These are phyloP conservation scores for Verticillium nubilum DNA, from an alignment of 2,329 filamentous ascomycete genomes.

Conservation along the genomic window DNA sequence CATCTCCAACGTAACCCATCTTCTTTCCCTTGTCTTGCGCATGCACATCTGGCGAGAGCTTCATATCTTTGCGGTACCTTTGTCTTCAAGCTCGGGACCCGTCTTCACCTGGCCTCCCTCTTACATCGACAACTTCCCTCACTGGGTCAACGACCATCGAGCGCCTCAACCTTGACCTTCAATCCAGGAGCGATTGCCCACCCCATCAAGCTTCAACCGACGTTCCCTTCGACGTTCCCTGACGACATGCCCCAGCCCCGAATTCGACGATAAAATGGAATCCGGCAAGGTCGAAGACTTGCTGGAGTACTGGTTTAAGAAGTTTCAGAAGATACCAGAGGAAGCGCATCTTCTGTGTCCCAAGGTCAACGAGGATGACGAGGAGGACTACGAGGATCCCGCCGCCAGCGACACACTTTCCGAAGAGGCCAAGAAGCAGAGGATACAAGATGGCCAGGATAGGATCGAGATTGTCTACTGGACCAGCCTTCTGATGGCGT, in stretches of 20 bases:
- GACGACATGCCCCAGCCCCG: conserved; percentile 3
- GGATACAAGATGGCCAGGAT: conserved; percentile 48
- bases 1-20: neutral
- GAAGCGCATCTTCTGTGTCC: conserved; percentile 65
- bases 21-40: neutral
- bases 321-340: conserved; percentile 35
- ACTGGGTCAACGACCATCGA: neutral
- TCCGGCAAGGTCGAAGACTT: conserved; percentile 28
- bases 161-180: neutral
- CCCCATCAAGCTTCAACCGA: neutral
- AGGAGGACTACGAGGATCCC: conserved; percentile 56
- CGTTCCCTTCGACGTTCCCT: neutral
- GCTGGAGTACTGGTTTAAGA: conserved; percentile 36
- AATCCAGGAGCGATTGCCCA: neutral
- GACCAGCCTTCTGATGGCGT: conserved; percentile 64
- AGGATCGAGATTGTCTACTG: conserved; percentile 60
- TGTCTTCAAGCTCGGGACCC: neutral
- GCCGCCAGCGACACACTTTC: conserved; percentile 29
- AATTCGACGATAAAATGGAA: conserved; percentile 26
- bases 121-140: neutral
- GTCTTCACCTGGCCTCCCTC: too few species aligned
- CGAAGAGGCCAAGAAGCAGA: conserved; percentile 41
- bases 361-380: conserved; percentile 56
- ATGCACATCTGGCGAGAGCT: neutral
- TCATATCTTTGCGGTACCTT: neutral